Conservation (phyloP, 371 early-diverging fungal genomes). For the Coemansia sp. region DNA sequence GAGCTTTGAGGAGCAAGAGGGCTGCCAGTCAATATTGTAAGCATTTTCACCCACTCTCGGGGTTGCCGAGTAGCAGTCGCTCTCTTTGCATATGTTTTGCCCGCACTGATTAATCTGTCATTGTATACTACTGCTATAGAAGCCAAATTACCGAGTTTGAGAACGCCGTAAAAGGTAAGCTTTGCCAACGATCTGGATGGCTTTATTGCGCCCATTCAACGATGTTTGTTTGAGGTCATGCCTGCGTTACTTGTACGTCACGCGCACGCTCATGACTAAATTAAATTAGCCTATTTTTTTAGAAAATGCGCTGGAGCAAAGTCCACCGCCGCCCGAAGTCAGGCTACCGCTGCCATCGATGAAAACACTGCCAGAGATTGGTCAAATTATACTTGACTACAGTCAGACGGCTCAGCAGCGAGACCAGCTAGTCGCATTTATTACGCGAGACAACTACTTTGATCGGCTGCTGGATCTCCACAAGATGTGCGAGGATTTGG, state of each 20-base stretch:
- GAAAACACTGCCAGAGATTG: conserved; percentile 35
- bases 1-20: conserved; percentile 84
- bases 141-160: conserved; percentile 51
- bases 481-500: conserved; percentile 81
- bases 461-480: conserved; percentile 69
- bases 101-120: not conserved
- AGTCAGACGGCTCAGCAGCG: conserved; percentile 27
- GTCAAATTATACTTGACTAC: conserved; percentile 21
- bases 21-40: conserved; percentile 81
- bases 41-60: conserved; percentile 9
- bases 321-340: conserved; percentile 35
- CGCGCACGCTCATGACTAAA: conserved; percentile 7
- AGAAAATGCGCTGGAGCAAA: conserved; percentile 18
- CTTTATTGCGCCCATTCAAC: not conserved
- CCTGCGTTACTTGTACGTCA: not conserved
- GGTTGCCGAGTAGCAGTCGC: not conserved
- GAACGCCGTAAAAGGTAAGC: conserved; percentile 51
- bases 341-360: conserved; percentile 53
- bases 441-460: conserved; percentile 63
- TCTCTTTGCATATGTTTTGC: not conserved
- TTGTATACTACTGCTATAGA: conserved; percentile 19
- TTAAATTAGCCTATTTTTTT: not conserved
- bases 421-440: conserved; percentile 36
- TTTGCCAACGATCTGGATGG: not conserved
- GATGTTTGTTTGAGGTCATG: conserved; percentile 3